A percentile compares a stretch with the other conserved stretches of the same genome.
These are phyloP conservation scores for Globisporangium carolinianum DNA, from an alignment of 352 stramenopile genomes.

Conservation along the genomic window DNA sequence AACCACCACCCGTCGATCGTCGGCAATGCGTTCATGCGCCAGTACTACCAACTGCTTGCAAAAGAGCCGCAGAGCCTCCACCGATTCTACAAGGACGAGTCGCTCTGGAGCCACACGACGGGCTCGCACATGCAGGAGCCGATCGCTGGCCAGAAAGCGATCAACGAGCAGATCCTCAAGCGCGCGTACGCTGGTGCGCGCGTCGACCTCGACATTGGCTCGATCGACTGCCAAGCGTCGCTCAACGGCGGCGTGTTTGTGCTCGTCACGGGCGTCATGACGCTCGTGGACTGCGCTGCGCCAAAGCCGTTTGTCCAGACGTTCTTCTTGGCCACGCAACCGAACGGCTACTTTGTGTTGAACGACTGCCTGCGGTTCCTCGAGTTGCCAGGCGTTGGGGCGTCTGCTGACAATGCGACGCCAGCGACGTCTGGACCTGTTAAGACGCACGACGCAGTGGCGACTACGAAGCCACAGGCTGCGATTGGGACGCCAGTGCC, in stretches of 20 bases:
- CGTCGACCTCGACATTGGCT: conserved; percentile 76
- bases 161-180: conserved; percentile 80
- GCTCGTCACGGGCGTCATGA: conserved; percentile 85
- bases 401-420: conserved; percentile 4
- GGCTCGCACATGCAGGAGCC: conserved; percentile 80
- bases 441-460: conserved; percentile 3
- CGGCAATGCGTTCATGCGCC: conserved; percentile 83
- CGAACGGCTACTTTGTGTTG: conserved; percentile 85
- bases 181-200: conserved; percentile 69
- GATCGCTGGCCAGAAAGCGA: conserved; percentile 66
- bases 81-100: conserved; percentile 87
- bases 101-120: conserved; percentile 68
- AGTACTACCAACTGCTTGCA: conserved; percentile 87
- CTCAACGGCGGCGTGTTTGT: conserved; percentile 68
- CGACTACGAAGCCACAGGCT: conserved; percentile 18
- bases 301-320: conserved; percentile 84
- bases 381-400: conserved; percentile 32
- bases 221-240: conserved; percentile 82
- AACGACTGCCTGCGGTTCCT: conserved; percentile 86
- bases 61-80: conserved; percentile 81
- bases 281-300: conserved; percentile 33
- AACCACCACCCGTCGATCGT: conserved; percentile 55
- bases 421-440: background rate
- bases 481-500: conserved; percentile 33
- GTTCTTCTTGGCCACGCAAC: conserved; percentile 83